Conservation (phyloP, 1,139 yeast genomes). For the Magnusiomyces sp. region DNA sequence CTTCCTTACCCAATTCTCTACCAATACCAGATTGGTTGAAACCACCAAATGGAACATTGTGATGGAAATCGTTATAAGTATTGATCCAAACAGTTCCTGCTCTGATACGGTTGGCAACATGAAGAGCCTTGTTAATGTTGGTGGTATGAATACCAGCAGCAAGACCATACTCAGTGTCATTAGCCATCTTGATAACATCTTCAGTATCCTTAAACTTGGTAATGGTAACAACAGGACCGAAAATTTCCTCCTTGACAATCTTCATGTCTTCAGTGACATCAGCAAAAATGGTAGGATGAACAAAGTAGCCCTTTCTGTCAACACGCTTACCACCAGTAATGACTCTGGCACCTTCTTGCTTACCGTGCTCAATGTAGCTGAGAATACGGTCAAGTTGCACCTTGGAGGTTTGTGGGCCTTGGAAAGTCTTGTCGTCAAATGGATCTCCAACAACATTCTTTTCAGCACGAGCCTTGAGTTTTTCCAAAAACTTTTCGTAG, state of each 20-base stretch:
- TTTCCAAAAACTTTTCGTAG: constrained; percentile 55
- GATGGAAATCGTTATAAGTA: constrained; percentile 74
- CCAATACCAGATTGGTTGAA: constrained; percentile 75
- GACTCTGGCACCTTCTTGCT: constrained; percentile 65
- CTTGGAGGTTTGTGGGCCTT: constrained; percentile 81
- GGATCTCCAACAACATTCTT: constrained; percentile 56
- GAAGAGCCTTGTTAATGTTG: constrained; percentile 49
- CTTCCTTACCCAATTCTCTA: constrained; percentile 77
- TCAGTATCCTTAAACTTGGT: constrained; percentile 65
- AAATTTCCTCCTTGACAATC: constrained; percentile 75
- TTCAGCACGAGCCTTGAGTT: constrained; percentile 46
- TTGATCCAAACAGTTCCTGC: constrained; percentile 81
- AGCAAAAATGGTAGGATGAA: constrained; percentile 72
- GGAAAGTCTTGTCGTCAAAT: constrained; percentile 59
- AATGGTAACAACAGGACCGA: constrained; percentile 77
- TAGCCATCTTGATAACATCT: constrained; percentile 61
- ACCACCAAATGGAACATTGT: constrained; percentile 68
- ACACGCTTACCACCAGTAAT: constrained; percentile 71
- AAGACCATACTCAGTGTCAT: constrained; percentile 69
- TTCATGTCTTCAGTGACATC: constrained; percentile 59
- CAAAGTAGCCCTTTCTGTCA: constrained; percentile 57
- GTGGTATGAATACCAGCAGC: constrained; percentile 81
- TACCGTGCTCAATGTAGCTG: constrained; percentile 63
- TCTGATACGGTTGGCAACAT: constrained; percentile 56
- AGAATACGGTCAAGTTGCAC: constrained; percentile 69